Evolutionary conservation across 225 moss, liverwort and hornwort species (phyloP).

Genomic region (Bryoerythrophyllum caledonicum): DNA sequence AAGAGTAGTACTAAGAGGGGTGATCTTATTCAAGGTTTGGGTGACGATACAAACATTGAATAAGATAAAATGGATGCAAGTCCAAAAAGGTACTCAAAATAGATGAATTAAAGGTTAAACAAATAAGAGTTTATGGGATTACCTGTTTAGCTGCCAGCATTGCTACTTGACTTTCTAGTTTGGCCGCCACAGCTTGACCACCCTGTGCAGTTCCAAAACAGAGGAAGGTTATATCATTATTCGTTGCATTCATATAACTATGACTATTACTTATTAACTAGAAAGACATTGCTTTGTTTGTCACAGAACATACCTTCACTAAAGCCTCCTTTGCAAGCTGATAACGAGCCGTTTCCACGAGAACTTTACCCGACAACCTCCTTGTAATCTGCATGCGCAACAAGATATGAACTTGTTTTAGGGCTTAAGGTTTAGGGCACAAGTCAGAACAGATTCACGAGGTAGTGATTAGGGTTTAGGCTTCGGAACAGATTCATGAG

Average conservation of each 20-base stretch:
- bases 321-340: conserved; percentile 95
- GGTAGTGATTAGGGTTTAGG: no score
- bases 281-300: background rate
- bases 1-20: no score
- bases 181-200: conserved; percentile 72
- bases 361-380: conserved; percentile 71
- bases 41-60: no score
- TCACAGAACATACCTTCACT: conserved; percentile 59
- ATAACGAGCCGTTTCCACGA: conserved; percentile 87
- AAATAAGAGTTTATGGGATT: background rate
- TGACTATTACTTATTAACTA: background rate
- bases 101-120: no score
- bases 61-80: background rate
- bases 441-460: background rate
- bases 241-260: background rate
- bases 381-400: conserved; percentile 41
- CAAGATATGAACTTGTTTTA: background rate
- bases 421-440: background rate
- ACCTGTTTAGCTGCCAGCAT: conserved; percentile 91
- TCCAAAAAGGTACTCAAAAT: background rate
- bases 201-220: conserved; percentile 29
- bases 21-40: no score
- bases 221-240: background rate
- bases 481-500: background rate
- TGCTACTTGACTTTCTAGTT: conserved; percentile 85